Conservation (phyloP, 2,329 filamentous ascomycete species). For the Diaporthe longicolla region DNA sequence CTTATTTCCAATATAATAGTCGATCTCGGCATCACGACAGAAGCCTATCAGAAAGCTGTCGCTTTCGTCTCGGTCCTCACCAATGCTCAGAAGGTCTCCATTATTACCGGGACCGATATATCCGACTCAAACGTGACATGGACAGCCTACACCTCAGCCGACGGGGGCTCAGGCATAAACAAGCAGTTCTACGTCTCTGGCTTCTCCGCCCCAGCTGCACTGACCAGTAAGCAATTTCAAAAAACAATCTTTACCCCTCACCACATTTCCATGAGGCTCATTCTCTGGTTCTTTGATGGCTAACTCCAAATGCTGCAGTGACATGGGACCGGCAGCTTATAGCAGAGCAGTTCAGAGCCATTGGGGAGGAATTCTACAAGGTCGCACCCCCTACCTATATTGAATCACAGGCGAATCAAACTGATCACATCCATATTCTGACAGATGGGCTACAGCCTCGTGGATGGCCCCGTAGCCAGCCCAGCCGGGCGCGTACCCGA, state of each 20-base stretch:
- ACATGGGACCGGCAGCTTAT: constrained; percentile 45
- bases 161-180: constrained; percentile 44
- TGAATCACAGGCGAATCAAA: no score
- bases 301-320: constrained; percentile 5
- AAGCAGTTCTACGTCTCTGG: constrained; percentile 45
- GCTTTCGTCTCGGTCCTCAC: constrained; percentile 17
- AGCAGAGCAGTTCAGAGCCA: constrained; percentile 41
- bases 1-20: not conserved
- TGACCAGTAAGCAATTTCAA: constrained; percentile 31
- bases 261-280: no score
- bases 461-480: constrained; percentile 22
- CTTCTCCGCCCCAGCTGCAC: constrained; percentile 42
- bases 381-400: no score
- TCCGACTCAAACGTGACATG: constrained; percentile 41
- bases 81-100: constrained; percentile 19
- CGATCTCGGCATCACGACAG: constrained; percentile 25
- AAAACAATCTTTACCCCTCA: no score
- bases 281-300: no score
- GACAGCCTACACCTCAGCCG: constrained; percentile 59
- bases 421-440: no score
- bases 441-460: constrained; percentile 28
- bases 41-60: constrained; percentile 19
- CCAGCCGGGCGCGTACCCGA: constrained; percentile 1
- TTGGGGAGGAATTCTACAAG: constrained; percentile 43
- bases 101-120: constrained; percentile 4